These are phyloP conservation scores for Rhodotorula sp. DNA, from an alignment of 1,284 basidiomycete species.

Conservation along the genomic window DNA sequence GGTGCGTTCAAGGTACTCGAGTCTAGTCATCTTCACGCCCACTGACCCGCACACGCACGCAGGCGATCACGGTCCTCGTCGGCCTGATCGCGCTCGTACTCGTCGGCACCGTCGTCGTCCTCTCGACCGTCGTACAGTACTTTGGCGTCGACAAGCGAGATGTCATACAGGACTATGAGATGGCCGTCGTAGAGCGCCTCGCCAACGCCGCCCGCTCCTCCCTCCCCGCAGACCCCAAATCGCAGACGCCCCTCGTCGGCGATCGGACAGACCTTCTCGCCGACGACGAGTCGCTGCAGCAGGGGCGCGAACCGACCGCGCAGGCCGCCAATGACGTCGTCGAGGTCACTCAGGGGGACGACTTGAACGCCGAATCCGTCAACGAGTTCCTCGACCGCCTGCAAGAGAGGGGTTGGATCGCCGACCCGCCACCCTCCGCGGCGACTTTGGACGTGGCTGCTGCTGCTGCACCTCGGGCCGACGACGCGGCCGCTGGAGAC, in stretches of 20 bases:
- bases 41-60: neutral
- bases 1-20: neutral
- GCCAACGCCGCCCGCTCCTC: conserved; percentile 4
- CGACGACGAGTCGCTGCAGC: neutral
- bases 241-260: conserved; percentile 8
- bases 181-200: conserved; percentile 50
- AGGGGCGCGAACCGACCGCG: neutral
- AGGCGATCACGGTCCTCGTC: conserved; percentile 34
- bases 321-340: neutral
- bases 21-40: too few relatives aligned
- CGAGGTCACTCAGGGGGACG: conserved; percentile 7
- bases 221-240: neutral
- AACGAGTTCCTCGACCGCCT: conserved; percentile 25
- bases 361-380: conserved; percentile 1
- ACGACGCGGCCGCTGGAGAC: conserved; percentile 49
- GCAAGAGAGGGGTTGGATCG: conserved; percentile 28
- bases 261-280: neutral
- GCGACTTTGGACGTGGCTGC: neutral
- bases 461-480: neutral
- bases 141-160: conserved; percentile 76
- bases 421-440: conserved; percentile 50
- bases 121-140: conserved; percentile 85
- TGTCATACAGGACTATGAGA: conserved; percentile 74
- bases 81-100: conserved; percentile 56
- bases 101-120: conserved; percentile 83